Conservation (phyloP, 768 basidiomycete genomes). For the Kwoniella sp. region DNA sequence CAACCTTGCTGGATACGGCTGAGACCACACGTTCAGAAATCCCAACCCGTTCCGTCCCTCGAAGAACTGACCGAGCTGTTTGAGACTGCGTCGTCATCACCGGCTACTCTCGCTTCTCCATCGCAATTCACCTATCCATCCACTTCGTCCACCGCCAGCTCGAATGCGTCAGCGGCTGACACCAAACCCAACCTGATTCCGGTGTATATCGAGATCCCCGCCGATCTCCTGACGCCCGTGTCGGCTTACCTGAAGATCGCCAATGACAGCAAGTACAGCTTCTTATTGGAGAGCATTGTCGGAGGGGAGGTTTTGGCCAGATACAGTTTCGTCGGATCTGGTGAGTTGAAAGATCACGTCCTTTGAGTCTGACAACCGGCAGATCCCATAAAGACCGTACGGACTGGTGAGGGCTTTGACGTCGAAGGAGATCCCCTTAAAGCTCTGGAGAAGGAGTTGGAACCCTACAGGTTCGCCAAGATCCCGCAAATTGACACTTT, state of each 20-base stretch:
- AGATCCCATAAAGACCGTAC: conserved; percentile 92
- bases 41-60: conserved; percentile 22
- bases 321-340: conserved; percentile 94
- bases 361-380: neutral
- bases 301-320: conserved; percentile 85
- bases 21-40: neutral
- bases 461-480: conserved; percentile 80
- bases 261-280: conserved; percentile 88
- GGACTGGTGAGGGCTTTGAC: conserved; percentile 79
- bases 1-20: too few relatives aligned
- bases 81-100: conserved; percentile 23
- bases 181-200: conserved; percentile 70
- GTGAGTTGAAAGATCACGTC: conserved; percentile 53
- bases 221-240: conserved; percentile 93
- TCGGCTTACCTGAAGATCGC: conserved; percentile 91
- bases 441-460: conserved; percentile 77
- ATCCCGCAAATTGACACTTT: conserved; percentile 89
- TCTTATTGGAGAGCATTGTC: conserved; percentile 86
- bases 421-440: conserved; percentile 79
- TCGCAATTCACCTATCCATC: conserved; percentile 24
- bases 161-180: neutral
- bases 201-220: conserved; percentile 85
- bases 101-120: conserved; percentile 33
- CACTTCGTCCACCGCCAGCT: neutral
- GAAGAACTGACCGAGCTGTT: conserved; percentile 29